phyloP scores from a whole-genome alignment of 177 flowering plant genomes.

The Vitis hybrid region DNA sequence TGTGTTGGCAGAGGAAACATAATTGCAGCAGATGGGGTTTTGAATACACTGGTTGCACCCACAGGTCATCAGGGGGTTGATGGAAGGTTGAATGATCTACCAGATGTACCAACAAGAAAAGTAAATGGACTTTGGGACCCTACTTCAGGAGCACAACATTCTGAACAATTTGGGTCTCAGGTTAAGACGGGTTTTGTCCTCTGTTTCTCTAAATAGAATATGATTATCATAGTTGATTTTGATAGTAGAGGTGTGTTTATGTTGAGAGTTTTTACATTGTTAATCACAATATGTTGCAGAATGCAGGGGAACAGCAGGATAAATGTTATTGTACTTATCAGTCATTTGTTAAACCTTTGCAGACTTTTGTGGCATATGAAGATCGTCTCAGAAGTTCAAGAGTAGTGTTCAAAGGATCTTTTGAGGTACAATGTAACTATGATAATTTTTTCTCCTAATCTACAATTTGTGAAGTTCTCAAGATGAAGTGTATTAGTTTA shows the following conservation, averaged over 20 bases:
- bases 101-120: background rate
- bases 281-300: constrained; percentile 6
- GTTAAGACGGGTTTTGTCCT: background rate
- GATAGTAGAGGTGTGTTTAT: background rate
- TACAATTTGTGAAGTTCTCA: too few species aligned
- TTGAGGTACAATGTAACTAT: constrained; percentile 2
- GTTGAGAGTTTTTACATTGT: background rate
- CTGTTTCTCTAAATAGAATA: background rate
- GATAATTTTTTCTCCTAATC: background rate
- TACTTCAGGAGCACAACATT: constrained; percentile 5
- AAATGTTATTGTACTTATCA: background rate
- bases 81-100: constrained; percentile 8
- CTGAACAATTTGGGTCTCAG: background rate
- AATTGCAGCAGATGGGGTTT: constrained; percentile 1
- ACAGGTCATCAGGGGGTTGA: constrained; percentile 5
- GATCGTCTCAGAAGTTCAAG: background rate
- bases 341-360: background rate
- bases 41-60: constrained; percentile 6
- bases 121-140: background rate
- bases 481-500: too few species aligned
- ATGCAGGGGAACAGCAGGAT: constrained; percentile 4
- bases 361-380: background rate
- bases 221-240: background rate
- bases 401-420: background rate
- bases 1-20: constrained; percentile 11